A percentile compares a stretch with the other conserved stretches of the same genome.
Evolutionary conservation across 345 rosid genomes (phyloP).

Genomic region (Aquilaria sinensis): DNA sequence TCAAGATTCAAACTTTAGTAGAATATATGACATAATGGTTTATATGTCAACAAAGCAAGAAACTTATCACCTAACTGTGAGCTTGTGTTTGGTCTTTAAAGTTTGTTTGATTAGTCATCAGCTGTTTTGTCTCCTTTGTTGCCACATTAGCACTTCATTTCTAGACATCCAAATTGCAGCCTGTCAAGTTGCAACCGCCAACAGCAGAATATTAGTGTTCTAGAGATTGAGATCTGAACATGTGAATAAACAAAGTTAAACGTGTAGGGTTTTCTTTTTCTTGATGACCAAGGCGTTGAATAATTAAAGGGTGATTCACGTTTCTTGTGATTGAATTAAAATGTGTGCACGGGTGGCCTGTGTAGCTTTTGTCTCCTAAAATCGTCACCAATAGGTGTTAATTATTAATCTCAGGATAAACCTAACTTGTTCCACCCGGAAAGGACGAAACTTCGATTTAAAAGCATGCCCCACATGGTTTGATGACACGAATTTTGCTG

Average conservation of each 20-base stretch:
- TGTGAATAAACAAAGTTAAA: slow-evolving; percentile 2
- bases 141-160: slow-evolving; percentile 41
- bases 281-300: slow-evolving; percentile 6
- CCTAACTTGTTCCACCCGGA: too few relatives aligned
- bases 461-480: neutral
- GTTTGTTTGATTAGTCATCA: slow-evolving; percentile 32
- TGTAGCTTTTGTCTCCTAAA: slow-evolving; percentile 19
- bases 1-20: too few relatives aligned
- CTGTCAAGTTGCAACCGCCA: slow-evolving; percentile 4
- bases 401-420: too few relatives aligned
- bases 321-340: neutral
- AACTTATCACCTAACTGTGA: neutral
- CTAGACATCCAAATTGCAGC: neutral
- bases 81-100: slow-evolving; percentile 14
- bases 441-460: neutral
- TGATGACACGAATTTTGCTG: slow-evolving; percentile 7
- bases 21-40: too few relatives aligned
- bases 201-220: slow-evolving; percentile 2
- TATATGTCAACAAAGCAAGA: too few relatives aligned
- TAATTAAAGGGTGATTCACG: slow-evolving; percentile 2
- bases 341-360: slow-evolving; percentile 54
- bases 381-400: neutral
- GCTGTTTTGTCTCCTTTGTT: slow-evolving; percentile 28
- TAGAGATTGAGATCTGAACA: slow-evolving; percentile 38
- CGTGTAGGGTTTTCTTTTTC: neutral